phyloP scores from a whole-genome alignment of 176 grass and related monocot genomes.

The Oryza nivara region DNA sequence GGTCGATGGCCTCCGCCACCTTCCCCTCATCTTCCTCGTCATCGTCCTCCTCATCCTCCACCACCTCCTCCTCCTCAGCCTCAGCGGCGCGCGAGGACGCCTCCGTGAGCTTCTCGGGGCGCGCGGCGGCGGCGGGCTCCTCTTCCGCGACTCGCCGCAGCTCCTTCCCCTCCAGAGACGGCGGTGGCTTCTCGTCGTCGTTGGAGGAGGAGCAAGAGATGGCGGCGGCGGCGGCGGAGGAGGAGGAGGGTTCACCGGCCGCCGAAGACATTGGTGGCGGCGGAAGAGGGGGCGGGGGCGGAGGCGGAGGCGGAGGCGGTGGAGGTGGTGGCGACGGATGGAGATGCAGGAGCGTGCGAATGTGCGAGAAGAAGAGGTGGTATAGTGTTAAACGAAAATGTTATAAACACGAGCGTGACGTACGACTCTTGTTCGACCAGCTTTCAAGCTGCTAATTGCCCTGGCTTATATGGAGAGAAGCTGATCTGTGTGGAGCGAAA shows the following conservation, averaged over 20 bases:
- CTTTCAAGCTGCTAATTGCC: no score
- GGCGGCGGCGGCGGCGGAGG: not conserved
- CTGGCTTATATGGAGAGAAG: no score
- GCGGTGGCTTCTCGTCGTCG: not conserved
- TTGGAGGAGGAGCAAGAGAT: not conserved
- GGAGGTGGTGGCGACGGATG: no score
- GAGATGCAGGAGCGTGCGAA: no score
- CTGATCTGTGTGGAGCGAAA: no score
- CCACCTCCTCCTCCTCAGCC: slow-evolving; percentile 11
- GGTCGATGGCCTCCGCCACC: slow-evolving; percentile 46
- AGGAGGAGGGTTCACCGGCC: not conserved
- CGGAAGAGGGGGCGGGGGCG: not conserved
- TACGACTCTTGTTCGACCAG: no score
- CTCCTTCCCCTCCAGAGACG: slow-evolving; percentile 34
- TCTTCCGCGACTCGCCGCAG: not conserved
- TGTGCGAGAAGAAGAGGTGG: no score
- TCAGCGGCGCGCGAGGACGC: slow-evolving; percentile 24
- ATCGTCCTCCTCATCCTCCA: slow-evolving; percentile 17
- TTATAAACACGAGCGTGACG: no score
- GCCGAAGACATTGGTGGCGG: slow-evolving; percentile 46
- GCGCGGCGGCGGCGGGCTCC: not conserved
- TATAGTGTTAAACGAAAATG: no score
- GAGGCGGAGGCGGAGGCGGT: no score
- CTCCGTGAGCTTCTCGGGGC: slow-evolving; percentile 36
- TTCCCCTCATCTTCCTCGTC: slow-evolving; percentile 44